Evolutionary conservation across 2,329 filamentous ascomycete genomes (phyloP).

Genomic region (Aspergillus glaucus): DNA sequence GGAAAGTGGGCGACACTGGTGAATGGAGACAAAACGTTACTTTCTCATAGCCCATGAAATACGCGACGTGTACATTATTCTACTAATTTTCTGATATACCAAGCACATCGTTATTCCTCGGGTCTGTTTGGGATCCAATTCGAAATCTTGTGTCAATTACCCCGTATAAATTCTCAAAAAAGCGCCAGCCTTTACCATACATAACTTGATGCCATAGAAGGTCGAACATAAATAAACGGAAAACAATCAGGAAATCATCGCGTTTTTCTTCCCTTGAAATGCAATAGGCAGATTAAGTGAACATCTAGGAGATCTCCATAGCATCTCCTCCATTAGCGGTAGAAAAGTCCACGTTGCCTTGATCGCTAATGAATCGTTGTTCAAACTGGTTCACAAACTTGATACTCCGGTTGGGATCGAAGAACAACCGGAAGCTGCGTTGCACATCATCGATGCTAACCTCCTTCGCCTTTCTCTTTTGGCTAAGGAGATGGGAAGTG

Average conservation of each 20-base stretch:
- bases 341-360: slow-evolving; percentile 69
- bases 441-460: slow-evolving; percentile 85
- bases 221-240: slow-evolving; percentile 12
- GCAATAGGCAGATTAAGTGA: background rate
- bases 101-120: slow-evolving; percentile 14
- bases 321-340: slow-evolving; percentile 54
- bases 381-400: slow-evolving; percentile 87
- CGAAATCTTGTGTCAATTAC: slow-evolving; percentile 15
- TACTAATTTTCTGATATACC: slow-evolving; percentile 1
- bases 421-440: slow-evolving; percentile 89
- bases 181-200: slow-evolving; percentile 35
- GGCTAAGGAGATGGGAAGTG: slow-evolving; percentile 78
- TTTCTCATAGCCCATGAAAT: slow-evolving; percentile 43
- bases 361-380: slow-evolving; percentile 84
- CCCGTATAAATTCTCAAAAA: slow-evolving; percentile 19
- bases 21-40: slow-evolving; percentile 48
- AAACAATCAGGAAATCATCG: background rate
- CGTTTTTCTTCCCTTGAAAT: background rate
- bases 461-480: slow-evolving; percentile 78
- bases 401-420: slow-evolving; percentile 79
- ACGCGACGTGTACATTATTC: slow-evolving; percentile 6
- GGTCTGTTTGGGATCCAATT: slow-evolving; percentile 17
- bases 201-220: slow-evolving; percentile 25
- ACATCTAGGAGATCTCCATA: slow-evolving; percentile 59
- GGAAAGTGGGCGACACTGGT: slow-evolving; percentile 50